Evolutionary conservation across 805 yeast genomes (phyloP).

Genomic region (Monosporozyma servazzii): DNA sequence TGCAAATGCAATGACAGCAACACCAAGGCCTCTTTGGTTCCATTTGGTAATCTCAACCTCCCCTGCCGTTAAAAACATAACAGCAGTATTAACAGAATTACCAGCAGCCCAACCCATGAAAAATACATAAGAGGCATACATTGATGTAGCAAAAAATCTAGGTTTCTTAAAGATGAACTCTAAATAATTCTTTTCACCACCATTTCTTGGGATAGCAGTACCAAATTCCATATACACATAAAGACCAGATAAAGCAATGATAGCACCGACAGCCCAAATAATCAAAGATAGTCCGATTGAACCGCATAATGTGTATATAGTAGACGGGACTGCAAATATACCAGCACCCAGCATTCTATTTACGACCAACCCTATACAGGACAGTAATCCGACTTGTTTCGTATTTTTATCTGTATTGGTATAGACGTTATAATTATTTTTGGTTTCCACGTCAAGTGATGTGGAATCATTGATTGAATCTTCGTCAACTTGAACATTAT

Average conservation of each 20-base stretch:
- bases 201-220: slow-evolving; percentile 69
- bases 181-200: slow-evolving; percentile 78
- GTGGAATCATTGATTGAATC: neutral
- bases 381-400: slow-evolving; percentile 40
- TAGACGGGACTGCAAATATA: slow-evolving; percentile 61
- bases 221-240: slow-evolving; percentile 77
- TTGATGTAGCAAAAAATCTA: slow-evolving; percentile 52
- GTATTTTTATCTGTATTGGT: slow-evolving; percentile 34
- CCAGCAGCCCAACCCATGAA: slow-evolving; percentile 83
- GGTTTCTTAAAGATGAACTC: slow-evolving; percentile 66
- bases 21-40: slow-evolving; percentile 70
- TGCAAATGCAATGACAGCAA: slow-evolving; percentile 64
- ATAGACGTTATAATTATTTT: neutral
- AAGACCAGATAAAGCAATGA: slow-evolving; percentile 56
- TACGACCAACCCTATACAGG: slow-evolving; percentile 56
- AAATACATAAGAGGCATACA: slow-evolving; percentile 63
- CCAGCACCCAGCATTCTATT: slow-evolving; percentile 73
- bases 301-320: slow-evolving; percentile 42
- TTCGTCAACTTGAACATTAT: neutral
- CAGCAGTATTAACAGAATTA: slow-evolving; percentile 72
- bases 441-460: neutral
- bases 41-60: slow-evolving; percentile 57
- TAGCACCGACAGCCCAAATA: slow-evolving; percentile 67
- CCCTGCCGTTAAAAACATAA: slow-evolving; percentile 68
- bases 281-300: slow-evolving; percentile 64